Conservation (phyloP, 805 yeast genomes). For the Zygotorulaspora danielsina region DNA sequence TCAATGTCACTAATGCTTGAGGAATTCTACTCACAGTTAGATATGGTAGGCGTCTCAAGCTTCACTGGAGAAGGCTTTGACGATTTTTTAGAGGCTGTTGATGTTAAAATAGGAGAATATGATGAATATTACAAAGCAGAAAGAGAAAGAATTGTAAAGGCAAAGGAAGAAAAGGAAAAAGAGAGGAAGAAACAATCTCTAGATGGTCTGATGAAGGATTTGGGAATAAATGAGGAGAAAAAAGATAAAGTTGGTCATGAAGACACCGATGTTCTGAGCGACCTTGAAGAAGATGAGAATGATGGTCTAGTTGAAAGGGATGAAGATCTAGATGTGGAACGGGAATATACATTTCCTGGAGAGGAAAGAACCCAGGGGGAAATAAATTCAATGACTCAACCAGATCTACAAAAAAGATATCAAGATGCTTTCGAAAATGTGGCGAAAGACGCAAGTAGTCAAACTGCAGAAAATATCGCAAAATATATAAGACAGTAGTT, state of each 20-base stretch:
- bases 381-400: conserved; percentile 41
- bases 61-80: conserved; percentile 93
- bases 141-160: conserved; percentile 72
- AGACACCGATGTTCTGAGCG: conserved; percentile 49
- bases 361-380: conserved; percentile 59
- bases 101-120: conserved; percentile 81
- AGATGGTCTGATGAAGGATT: conserved; percentile 74
- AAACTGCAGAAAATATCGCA: conserved; percentile 71
- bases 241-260: conserved; percentile 40
- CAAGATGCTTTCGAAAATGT: conserved; percentile 65
- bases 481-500: conserved; percentile 49
- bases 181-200: conserved; percentile 66
- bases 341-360: conserved; percentile 70
- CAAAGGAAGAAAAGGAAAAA: conserved; percentile 73
- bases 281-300: conserved; percentile 40
- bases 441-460: conserved; percentile 56
- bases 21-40: conserved; percentile 89
- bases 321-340: conserved; percentile 51
- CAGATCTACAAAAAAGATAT: conserved; percentile 60
- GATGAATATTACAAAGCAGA: conserved; percentile 78
- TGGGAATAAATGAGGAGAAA: conserved; percentile 54
- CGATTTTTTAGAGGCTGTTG: conserved; percentile 80
- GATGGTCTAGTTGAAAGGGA: conserved; percentile 43
- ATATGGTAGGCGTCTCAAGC: conserved; percentile 88
- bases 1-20: conserved; percentile 95